Percentiles rank a stretch among this genome's conserved stretches.
These are phyloP conservation scores for Aspergillus intermedius DNA, from an alignment of 2,329 filamentous ascomycete genomes.

Conservation along the genomic window DNA sequence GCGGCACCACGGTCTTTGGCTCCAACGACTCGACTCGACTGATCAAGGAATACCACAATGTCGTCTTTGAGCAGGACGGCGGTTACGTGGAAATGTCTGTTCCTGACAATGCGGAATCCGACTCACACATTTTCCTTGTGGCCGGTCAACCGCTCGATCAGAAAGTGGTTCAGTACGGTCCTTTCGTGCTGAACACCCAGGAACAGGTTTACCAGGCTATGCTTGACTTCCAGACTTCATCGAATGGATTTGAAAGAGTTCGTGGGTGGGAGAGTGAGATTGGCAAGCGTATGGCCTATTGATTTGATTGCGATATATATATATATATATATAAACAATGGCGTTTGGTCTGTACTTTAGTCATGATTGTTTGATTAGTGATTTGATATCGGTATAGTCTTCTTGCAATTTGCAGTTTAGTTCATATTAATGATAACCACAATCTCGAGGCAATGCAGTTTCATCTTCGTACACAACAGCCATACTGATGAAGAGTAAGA, in stretches of 20 bases:
- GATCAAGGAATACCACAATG: conserved; percentile 66
- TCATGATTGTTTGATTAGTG: background rate
- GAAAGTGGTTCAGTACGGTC: conserved; percentile 74
- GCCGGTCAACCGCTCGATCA: conserved; percentile 76
- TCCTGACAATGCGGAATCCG: conserved; percentile 55
- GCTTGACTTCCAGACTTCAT: conserved; percentile 63
- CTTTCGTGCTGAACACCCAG: conserved; percentile 69
- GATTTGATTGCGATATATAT: no score
- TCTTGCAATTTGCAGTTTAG: background rate
- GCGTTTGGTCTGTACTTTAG: background rate
- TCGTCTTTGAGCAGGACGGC: conserved; percentile 76
- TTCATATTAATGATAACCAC: background rate
- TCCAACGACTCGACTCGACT: conserved; percentile 29
- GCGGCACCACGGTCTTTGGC: conserved; percentile 62
- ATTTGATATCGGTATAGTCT: background rate
- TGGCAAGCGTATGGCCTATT: conserved; percentile 61
- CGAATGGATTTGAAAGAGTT: conserved; percentile 75
- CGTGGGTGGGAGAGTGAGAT: conserved; percentile 79
- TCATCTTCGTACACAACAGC: no score
- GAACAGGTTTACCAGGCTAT: conserved; percentile 71
- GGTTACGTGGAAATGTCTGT: conserved; percentile 69
- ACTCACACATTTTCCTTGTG: conserved; percentile 55
- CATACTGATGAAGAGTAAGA: no score
- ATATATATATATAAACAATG: background rate
- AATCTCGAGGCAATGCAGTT: background rate